phyloP scores from a whole-genome alignment of 2,329 filamentous ascomycete genomes.

The Trichoderma citrinoviride region DNA sequence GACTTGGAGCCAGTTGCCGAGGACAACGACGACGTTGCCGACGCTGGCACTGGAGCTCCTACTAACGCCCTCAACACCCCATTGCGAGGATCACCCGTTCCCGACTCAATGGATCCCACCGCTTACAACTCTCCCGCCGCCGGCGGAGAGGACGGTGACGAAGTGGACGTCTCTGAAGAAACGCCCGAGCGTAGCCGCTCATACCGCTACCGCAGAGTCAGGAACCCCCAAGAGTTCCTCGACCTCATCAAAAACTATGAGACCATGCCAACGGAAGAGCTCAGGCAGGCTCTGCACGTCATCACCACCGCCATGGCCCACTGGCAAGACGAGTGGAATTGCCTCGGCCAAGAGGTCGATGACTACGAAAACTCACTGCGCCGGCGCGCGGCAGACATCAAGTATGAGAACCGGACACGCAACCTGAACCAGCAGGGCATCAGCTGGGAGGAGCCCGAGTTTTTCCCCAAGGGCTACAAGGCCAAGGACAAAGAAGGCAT shows the following conservation, averaged over 20 bases:
- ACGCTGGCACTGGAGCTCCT: slow-evolving; percentile 34
- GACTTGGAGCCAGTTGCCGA: slow-evolving; percentile 22
- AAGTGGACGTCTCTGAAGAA: slow-evolving; percentile 38
- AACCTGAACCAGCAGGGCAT: slow-evolving; percentile 42
- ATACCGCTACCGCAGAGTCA: slow-evolving; percentile 51
- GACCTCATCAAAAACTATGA: slow-evolving; percentile 50
- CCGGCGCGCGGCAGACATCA: slow-evolving; percentile 47
- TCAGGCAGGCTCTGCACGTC: slow-evolving; percentile 45
- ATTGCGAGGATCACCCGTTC: slow-evolving; percentile 39
- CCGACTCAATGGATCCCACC: slow-evolving; percentile 40
- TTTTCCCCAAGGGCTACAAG: slow-evolving; percentile 53
- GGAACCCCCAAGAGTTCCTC: slow-evolving; percentile 49
- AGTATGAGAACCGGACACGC: slow-evolving; percentile 46
- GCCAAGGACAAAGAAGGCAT: slow-evolving; percentile 45
- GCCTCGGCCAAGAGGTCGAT: slow-evolving; percentile 50
- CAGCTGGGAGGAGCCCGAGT: slow-evolving; percentile 51
- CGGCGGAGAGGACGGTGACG: slow-evolving; percentile 38
- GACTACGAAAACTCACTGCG: slow-evolving; percentile 57
- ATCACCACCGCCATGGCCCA: slow-evolving; percentile 47
- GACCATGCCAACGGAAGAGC: slow-evolving; percentile 46
- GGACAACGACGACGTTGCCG: slow-evolving; percentile 34
- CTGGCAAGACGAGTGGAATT: slow-evolving; percentile 55
- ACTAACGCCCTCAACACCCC: slow-evolving; percentile 42
- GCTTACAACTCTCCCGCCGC: slow-evolving; percentile 40
- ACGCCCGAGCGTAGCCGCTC: slow-evolving; percentile 30